phyloP scores from a whole-genome alignment of 129 eudicot genomes.

The Kitagawia praeruptora region DNA sequence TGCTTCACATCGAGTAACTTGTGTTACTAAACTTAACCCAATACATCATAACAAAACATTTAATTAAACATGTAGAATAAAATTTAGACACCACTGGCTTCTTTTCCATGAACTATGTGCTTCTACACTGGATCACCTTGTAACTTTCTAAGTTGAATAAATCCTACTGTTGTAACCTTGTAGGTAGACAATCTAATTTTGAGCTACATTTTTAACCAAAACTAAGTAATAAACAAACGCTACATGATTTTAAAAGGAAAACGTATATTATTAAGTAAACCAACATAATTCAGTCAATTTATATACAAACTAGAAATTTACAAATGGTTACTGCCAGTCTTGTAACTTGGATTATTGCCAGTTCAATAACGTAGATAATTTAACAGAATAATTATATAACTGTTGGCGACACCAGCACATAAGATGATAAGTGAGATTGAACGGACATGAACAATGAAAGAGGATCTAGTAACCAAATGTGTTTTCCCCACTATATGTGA shows the following conservation, averaged over 20 bases:
- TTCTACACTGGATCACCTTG: too few relatives aligned
- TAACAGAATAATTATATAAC: not conserved
- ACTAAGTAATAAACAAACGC: not conserved
- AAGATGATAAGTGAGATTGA: not conserved
- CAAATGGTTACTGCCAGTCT: not conserved
- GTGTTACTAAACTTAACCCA: too few relatives aligned
- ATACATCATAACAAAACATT: too few relatives aligned
- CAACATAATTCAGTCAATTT: not conserved
- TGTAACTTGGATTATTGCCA: not conserved
- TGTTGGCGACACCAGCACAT: not conserved
- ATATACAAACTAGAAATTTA: slow-evolving; percentile 16
- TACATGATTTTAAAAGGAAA: not conserved
- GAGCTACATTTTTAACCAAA: too few relatives aligned
- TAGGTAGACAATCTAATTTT: too few relatives aligned
- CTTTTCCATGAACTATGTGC: too few relatives aligned
- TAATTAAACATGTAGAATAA: too few relatives aligned
- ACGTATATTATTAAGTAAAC: not conserved
- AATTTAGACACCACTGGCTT: too few relatives aligned
- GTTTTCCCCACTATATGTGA: slow-evolving; percentile 70
- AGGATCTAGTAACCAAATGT: slow-evolving; percentile 39
- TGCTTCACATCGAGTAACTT: too few relatives aligned
- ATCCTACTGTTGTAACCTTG: too few relatives aligned
- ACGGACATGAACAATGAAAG: not conserved
- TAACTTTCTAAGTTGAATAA: too few relatives aligned
- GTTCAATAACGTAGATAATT: slow-evolving; percentile 4